A percentile compares a stretch with the other conserved stretches of the same genome.
phyloP scores from a whole-genome alignment of 371 early-diverging fungal species.

The Mortierella sp. region DNA sequence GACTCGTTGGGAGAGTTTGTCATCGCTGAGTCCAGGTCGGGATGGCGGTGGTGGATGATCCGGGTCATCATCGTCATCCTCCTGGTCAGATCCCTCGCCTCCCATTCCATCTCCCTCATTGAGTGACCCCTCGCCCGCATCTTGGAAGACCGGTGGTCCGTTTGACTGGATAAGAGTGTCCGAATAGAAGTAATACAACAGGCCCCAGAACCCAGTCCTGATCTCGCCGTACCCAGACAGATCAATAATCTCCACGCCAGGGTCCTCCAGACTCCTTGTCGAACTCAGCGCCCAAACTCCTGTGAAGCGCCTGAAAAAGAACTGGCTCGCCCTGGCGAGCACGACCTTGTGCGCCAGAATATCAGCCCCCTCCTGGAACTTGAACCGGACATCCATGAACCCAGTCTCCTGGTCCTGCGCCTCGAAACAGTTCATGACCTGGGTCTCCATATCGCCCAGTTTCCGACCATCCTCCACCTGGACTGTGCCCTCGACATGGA shows the following conservation, averaged over 20 bases:
- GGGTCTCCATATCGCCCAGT: constrained; percentile 7
- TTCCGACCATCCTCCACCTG: constrained; percentile 13
- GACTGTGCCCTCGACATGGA: constrained; percentile 13
- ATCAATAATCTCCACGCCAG: constrained; percentile 18
- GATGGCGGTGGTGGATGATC: no score
- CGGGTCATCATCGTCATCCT: not conserved
- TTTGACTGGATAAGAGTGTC: constrained; percentile 15
- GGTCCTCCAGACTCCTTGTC: not conserved
- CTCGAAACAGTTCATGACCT: constrained; percentile 18
- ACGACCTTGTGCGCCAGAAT: constrained; percentile 43
- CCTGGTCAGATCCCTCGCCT: not conserved
- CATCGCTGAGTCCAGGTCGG: no score
- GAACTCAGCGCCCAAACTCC: constrained; percentile 6
- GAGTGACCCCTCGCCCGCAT: not conserved
- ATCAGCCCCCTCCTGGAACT: constrained; percentile 1
- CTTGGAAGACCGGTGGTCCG: constrained; percentile 12
- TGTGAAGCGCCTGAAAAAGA: constrained; percentile 18
- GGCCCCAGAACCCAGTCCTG: constrained; percentile 27
- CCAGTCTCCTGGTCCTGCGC: constrained; percentile 26
- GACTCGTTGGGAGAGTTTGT: constrained; percentile 9
- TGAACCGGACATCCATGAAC: constrained; percentile 42
- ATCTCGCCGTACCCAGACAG: not conserved
- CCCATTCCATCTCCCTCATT: not conserved
- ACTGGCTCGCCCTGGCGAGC: constrained; percentile 16
- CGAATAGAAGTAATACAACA: constrained; percentile 33